These are phyloP conservation scores for Brasenia schreberi DNA, from an alignment of 164 flowering plant species.

Conservation along the genomic window DNA sequence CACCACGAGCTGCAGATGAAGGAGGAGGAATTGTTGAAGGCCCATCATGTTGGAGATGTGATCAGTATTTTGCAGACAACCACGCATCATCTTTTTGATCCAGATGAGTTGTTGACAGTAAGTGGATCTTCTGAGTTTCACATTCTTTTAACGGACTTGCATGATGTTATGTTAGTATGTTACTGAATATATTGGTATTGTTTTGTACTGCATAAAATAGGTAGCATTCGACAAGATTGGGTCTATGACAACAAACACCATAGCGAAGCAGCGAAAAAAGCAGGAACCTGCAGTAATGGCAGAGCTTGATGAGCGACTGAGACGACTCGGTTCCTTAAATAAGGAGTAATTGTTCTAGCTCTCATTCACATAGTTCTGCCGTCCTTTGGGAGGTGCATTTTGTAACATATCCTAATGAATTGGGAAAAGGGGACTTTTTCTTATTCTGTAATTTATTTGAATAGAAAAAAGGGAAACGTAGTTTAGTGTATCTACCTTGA, in stretches of 20 bases:
- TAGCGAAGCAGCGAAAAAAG: conserved; percentile 92
- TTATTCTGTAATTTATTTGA: background rate
- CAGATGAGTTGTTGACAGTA: conserved; percentile 86
- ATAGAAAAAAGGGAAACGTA: background rate
- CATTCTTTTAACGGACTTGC: background rate
- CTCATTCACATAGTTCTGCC: conserved; percentile 9
- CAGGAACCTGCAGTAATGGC: conserved; percentile 97
- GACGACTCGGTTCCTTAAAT: conserved; percentile 48
- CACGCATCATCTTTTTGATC: conserved; percentile 90
- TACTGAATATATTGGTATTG: background rate
- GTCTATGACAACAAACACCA: conserved; percentile 64
- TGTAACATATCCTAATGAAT: background rate
- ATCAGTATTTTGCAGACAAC: conserved; percentile 64
- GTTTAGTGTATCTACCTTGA: no score
- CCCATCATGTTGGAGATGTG: conserved; percentile 78
- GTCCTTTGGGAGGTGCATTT: background rate
- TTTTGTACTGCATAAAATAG: conserved; percentile 14
- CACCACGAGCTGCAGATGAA: conserved; percentile 52
- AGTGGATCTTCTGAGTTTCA: conserved; percentile 3
- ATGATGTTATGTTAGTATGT: background rate
- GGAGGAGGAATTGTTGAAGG: conserved; percentile 65
- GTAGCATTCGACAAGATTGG: conserved; percentile 95
- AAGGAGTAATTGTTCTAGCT: conserved; percentile 5
- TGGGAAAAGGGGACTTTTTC: background rate
- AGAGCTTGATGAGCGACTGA: conserved; percentile 79